These are phyloP conservation scores for Gamarada debralockiae DNA, from an alignment of 495 filamentous ascomycete genomes.

Conservation along the genomic window DNA sequence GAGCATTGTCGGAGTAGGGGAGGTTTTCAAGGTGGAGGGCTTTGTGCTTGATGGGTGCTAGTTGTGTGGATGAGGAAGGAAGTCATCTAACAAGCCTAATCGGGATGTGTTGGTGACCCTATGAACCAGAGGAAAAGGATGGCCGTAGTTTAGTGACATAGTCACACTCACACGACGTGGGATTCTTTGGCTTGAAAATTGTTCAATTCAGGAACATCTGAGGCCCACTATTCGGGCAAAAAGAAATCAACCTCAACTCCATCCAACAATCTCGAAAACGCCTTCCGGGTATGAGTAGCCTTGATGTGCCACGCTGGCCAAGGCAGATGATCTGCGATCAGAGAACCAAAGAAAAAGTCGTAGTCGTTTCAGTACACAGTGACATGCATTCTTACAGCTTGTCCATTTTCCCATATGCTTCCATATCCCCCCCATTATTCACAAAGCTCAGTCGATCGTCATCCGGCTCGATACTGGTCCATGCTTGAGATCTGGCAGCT, in stretches of 20 bases:
- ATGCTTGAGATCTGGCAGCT: conserved; percentile 50
- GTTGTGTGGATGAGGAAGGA: no score
- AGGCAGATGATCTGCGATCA: conserved; percentile 14
- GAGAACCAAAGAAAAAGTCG: conserved; percentile 15
- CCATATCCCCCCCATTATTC: not conserved
- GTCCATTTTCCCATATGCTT: conserved; percentile 6
- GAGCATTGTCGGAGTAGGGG: no score
- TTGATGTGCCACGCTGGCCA: conserved; percentile 23
- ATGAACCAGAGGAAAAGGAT: no score
- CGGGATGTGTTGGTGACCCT: no score
- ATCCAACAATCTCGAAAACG: conserved; percentile 20
- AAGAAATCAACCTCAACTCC: conserved; percentile 11
- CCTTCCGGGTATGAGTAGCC: conserved; percentile 23
- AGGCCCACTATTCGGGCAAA: no score
- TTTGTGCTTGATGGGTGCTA: no score
- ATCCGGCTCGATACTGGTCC: conserved; percentile 65
- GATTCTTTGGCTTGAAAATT: no score
- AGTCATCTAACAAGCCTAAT: no score
- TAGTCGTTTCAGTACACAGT: conserved; percentile 26
- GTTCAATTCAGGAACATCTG: no score
- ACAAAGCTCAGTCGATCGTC: conserved; percentile 72
- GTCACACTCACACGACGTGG: no score
- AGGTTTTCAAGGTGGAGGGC: no score
- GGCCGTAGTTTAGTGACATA: no score
- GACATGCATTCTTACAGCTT: conserved; percentile 14